phyloP scores from a whole-genome alignment of 148 eudicot species.

The Fallopia convolvulus region DNA sequence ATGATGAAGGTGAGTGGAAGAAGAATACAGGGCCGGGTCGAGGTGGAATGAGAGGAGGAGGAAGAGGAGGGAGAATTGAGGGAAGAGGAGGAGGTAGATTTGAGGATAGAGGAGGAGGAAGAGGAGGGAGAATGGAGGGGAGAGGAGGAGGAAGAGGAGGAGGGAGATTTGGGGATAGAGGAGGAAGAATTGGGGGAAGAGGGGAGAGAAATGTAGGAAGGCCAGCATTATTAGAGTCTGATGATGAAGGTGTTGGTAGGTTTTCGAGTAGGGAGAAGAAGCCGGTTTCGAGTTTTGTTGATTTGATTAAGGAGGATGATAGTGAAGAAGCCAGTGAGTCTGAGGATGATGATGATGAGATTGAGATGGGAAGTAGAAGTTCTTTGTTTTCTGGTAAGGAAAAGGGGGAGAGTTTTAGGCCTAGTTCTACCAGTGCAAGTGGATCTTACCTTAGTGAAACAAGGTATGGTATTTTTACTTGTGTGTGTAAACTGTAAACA shows the following conservation, averaged over 20 bases:
- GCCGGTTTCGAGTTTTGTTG: constrained; percentile 32
- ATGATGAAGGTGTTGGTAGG: constrained; percentile 17
- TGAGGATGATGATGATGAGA: constrained; percentile 27
- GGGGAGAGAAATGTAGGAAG: constrained; percentile 9
- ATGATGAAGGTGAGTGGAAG: constrained; percentile 11
- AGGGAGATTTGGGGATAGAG: constrained; percentile 5
- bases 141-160: constrained; percentile 8
- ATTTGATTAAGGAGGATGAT: constrained; percentile 53
- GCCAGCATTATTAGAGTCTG: constrained; percentile 17
- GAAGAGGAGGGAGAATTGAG: constrained; percentile 9
- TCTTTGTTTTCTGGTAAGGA: constrained; percentile 26
- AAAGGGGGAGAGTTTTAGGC: constrained; percentile 15
- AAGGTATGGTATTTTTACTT: constrained; percentile 32
- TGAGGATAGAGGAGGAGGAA: constrained; percentile 3
- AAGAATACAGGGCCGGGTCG: not conserved
- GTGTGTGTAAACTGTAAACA: not conserved
- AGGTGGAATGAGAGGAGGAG: constrained; percentile 10
- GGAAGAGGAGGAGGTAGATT: constrained; percentile 9
- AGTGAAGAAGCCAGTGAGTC: constrained; percentile 42
- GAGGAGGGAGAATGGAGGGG: constrained; percentile 4
- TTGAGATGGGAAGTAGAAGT: constrained; percentile 27
- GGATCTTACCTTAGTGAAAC: constrained; percentile 73
- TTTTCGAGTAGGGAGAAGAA: constrained; percentile 20
- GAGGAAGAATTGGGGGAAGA: not conserved
- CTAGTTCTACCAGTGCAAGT: constrained; percentile 24